Evolutionary conservation across 2,329 filamentous ascomycete species (phyloP).

Genomic region (Aspergillus unguis): DNA sequence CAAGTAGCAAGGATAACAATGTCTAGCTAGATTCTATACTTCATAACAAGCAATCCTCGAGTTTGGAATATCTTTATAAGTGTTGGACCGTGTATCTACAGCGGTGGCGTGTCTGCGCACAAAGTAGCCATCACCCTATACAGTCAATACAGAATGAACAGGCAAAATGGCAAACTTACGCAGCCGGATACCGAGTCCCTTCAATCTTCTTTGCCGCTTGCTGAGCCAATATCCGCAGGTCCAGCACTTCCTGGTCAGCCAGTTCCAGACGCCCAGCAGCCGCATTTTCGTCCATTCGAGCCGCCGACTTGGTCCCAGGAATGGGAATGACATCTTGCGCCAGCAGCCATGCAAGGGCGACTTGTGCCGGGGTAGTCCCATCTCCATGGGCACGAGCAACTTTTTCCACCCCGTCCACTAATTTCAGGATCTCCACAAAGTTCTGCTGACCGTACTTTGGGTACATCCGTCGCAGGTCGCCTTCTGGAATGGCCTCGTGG

Average conservation of each 20-base stretch:
- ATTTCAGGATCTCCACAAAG: slow-evolving; percentile 52
- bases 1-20: no score
- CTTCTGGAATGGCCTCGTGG: slow-evolving; percentile 45
- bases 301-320: slow-evolving; percentile 1
- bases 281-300: slow-evolving; percentile 2
- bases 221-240: background rate
- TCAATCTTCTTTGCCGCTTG: background rate
- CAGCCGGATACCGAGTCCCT: background rate
- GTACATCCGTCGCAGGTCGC: slow-evolving; percentile 47
- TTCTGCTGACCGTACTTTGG: slow-evolving; percentile 52
- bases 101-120: background rate
- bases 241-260: background rate
- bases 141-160: background rate
- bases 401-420: slow-evolving; percentile 49
- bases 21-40: no score
- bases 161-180: background rate
- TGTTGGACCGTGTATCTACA: background rate
- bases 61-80: no score
- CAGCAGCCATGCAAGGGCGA: slow-evolving; percentile 63
- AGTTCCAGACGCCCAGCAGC: background rate
- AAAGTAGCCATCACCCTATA: background rate
- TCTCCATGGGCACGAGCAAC: slow-evolving; percentile 51
- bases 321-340: slow-evolving; percentile 33
- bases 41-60: no score
- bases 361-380: slow-evolving; percentile 53